Percentiles rank a stretch among this genome's conserved stretches.
Evolutionary conservation across 1,284 basidiomycete genomes (phyloP).

Genomic region (Phlebopus sp.): DNA sequence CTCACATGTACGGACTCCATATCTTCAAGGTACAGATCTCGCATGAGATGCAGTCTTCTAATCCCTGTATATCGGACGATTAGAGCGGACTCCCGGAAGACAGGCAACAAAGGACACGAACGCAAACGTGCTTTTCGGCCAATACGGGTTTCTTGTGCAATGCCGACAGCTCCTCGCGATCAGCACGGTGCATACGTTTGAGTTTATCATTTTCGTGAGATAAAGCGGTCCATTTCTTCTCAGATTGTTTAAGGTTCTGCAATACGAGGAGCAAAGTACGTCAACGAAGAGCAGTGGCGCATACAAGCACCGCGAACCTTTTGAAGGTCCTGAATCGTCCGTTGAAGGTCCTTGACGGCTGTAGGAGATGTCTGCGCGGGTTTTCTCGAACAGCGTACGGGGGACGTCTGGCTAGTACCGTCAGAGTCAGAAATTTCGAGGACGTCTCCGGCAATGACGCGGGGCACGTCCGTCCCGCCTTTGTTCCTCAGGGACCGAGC

Average conservation of each 20-base stretch:
- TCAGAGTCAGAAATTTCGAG: conserved; percentile 32
- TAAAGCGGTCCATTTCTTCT: conserved; percentile 8
- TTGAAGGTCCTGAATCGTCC: conserved; percentile 20
- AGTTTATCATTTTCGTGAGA: conserved; percentile 22
- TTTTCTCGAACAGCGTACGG: conserved; percentile 11
- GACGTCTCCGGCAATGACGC: conserved; percentile 14
- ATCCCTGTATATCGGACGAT: conserved; percentile 7
- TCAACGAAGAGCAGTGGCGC: neutral
- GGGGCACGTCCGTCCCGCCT: neutral
- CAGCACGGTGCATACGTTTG: conserved; percentile 9
- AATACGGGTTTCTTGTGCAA: no score
- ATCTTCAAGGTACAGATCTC: conserved; percentile 60
- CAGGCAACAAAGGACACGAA: neutral
- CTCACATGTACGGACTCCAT: conserved; percentile 65
- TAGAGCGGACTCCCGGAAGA: neutral
- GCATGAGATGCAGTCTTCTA: conserved; percentile 58
- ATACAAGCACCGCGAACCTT: conserved; percentile 15
- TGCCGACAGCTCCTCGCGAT: neutral
- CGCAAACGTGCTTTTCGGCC: neutral
- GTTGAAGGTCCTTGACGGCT: conserved; percentile 13
- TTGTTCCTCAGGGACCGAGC: conserved; percentile 20
- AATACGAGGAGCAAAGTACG: neutral
- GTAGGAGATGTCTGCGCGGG: neutral
- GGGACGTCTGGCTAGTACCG: conserved; percentile 13
- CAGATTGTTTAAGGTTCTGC: conserved; percentile 17